Evolutionary conservation across 352 stramenopile species (phyloP).

Genomic region (Phytophthora megakarya): DNA sequence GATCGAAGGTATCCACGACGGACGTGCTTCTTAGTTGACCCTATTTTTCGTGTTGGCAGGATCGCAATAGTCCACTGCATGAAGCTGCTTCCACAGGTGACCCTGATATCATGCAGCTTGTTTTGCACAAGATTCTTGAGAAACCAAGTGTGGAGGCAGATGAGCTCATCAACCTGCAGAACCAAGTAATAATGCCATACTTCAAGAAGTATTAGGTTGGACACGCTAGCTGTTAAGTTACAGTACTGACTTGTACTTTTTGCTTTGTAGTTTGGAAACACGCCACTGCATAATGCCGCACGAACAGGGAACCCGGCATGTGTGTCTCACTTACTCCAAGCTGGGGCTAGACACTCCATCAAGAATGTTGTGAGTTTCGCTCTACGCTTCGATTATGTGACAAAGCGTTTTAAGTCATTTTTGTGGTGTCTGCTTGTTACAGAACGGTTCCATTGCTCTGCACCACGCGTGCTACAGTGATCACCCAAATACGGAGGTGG

Average conservation of each 20-base stretch:
- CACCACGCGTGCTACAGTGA: conserved; percentile 86
- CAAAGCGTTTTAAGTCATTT: too few species aligned
- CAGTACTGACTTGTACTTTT: neutral
- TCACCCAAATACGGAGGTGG: conserved; percentile 51
- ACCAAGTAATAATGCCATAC: conserved; percentile 52
- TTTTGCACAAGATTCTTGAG: conserved; percentile 62
- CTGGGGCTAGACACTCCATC: conserved; percentile 45
- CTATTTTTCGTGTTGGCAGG: too few species aligned
- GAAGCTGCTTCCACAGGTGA: conserved; percentile 66
- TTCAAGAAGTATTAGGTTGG: too few species aligned
- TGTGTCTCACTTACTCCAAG: conserved; percentile 57
- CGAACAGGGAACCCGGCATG: conserved; percentile 54
- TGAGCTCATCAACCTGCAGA: conserved; percentile 59
- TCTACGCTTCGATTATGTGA: neutral
- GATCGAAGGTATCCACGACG: too few species aligned
- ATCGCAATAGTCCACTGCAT: conserved; percentile 78
- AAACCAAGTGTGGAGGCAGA: conserved; percentile 38
- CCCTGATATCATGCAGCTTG: conserved; percentile 49
- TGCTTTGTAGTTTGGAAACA: conserved; percentile 71
- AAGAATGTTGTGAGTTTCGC: conserved; percentile 59
- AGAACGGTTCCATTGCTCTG: conserved; percentile 76
- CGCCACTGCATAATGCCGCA: conserved; percentile 74
- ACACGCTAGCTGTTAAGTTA: too few species aligned
- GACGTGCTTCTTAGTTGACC: too few species aligned
- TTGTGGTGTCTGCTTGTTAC: too few species aligned